Percentiles rank a stretch among this genome's conserved stretches.
Conservation (phyloP, 148 eudicot species). For the Heliosperma pusillum region DNA sequence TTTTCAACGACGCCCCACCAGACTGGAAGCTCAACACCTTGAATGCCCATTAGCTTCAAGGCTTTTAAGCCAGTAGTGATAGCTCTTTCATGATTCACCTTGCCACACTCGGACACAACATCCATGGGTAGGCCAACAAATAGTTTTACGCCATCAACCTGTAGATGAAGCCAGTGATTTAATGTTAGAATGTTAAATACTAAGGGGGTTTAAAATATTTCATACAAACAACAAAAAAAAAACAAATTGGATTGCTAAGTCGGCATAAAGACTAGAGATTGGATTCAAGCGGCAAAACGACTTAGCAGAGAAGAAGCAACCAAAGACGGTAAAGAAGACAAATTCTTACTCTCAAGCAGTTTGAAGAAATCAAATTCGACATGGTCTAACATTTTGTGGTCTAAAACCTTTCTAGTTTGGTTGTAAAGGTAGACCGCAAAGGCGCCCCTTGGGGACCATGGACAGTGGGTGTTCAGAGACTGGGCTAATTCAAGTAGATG, state of each 20-base stretch:
- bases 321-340: too few relatives aligned
- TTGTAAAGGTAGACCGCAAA: too few relatives aligned
- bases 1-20: constrained; percentile 92
- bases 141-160: constrained; percentile 48
- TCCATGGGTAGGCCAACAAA: constrained; percentile 79
- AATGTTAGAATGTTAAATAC: neutral
- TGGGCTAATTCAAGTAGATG: neutral
- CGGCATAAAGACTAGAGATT: neutral
- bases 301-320: too few relatives aligned
- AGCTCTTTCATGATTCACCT: constrained; percentile 59
- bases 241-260: neutral
- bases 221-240: neutral
- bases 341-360: too few relatives aligned
- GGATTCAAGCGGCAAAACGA: too few relatives aligned
- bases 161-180: constrained; percentile 18
- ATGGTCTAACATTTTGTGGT: too few relatives aligned
- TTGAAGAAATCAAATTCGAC: too few relatives aligned
- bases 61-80: constrained; percentile 68
- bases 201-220: neutral
- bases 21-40: constrained; percentile 87
- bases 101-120: constrained; percentile 50
- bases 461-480: too few relatives aligned
- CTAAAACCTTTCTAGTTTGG: too few relatives aligned
- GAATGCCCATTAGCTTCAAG: constrained; percentile 73
- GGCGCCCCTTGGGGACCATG: too few relatives aligned